Percentiles rank a stretch among this genome's conserved stretches.
These are phyloP conservation scores for Coffea eugenioides DNA, from an alignment of 257 asterid species.

Conservation along the genomic window DNA sequence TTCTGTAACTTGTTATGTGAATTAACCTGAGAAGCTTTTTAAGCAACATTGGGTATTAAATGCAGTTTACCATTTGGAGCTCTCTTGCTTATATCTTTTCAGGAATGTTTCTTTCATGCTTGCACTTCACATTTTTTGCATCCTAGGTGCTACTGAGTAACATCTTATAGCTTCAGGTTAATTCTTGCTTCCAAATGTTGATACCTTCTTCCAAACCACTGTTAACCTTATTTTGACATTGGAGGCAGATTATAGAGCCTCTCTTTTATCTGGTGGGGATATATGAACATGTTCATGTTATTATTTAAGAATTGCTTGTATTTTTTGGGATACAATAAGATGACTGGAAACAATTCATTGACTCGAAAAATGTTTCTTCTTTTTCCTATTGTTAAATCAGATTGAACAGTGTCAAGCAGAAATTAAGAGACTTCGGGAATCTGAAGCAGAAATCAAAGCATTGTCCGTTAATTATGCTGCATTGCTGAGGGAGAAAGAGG, in stretches of 20 bases:
- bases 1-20: not conserved
- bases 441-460: conserved; percentile 95
- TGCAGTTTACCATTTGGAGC: not conserved
- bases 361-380: no score
- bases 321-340: not conserved
- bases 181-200: not conserved
- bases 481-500: conserved; percentile 91
- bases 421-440: conserved; percentile 85
- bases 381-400: conserved; percentile 30
- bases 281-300: not conserved
- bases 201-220: no score
- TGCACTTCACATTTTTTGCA: no score
- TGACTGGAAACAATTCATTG: not conserved
- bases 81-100: not conserved
- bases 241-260: not conserved
- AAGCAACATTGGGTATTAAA: not conserved
- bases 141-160: not conserved
- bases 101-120: not conserved
- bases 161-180: not conserved
- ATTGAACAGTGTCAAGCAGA: conserved; percentile 64
- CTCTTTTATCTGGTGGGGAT: not conserved
- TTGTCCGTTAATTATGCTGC: conserved; percentile 92
- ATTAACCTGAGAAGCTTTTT: not conserved
- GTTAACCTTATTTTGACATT: not conserved
- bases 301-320: not conserved